Base-by-base conservation (phyloP, 768 basidiomycete genomes). In the Tremella mesenterica region DNA sequence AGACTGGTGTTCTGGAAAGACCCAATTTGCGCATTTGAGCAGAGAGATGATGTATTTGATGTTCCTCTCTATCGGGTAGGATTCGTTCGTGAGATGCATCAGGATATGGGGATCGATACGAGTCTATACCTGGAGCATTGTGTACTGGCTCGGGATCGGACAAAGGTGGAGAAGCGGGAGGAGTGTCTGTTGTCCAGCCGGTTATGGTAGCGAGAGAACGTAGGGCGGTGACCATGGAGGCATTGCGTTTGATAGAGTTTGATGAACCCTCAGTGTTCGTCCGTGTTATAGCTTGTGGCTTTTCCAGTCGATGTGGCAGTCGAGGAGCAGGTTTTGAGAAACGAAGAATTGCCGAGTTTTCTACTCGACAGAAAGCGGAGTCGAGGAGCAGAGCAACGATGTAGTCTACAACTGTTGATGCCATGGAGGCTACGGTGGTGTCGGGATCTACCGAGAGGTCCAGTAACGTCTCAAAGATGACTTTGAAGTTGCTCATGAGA, bases 371-470 rank as follows among this genome's bases (percentile, higher is more conserved):
- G 69, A 93, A 93, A 0, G 89, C 88, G 1, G 88, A 90, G 65
- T 92, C 89, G 10, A 93, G 76, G 12, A 96, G 80, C 3, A 91
- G 79, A 1, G 89, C 90, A 75, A 87, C 83, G 61, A 95, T 80
- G 68, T 93, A 95, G 73, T 99, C 95, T 27, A 89, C 80, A 25
- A 93, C 83, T 0, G 88, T 91, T 64, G 86, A 86, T 0, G 92
- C 92, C 65, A 88, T 82, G 7, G 86, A 83, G 0, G 90, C 86
- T 13, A 97, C 91, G 70, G 96, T 91, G 44, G 85, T 82, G 65
- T 93, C 89, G 0, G 93, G 87, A 64, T 97, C 95, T 9, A 85
- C 85, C 0, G 91, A 88, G 9, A 97, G 79, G 70, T 96, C 92
- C 54, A 95, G 76, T 14, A 99, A 79, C 4, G 85, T 81, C 14